Evolutionary conservation across 345 rosid genomes (phyloP).

Genomic region (Pugionium dolabratum): DNA sequence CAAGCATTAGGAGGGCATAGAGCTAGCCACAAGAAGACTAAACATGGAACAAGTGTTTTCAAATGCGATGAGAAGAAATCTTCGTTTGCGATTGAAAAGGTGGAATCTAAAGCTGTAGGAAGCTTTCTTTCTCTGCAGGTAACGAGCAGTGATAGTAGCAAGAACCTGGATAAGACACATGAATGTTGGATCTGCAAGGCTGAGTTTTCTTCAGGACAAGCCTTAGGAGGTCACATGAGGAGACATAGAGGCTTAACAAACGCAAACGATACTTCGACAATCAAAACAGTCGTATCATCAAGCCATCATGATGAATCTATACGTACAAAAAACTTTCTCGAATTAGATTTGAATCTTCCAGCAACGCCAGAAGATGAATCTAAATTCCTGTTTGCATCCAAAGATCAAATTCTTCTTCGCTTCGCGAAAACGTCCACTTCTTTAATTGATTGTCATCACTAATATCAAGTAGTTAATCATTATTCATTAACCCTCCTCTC

Average conservation of each 20-base stretch:
- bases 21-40: conserved; percentile 88
- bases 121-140: conserved; percentile 60
- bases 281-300: conserved; percentile 22
- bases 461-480: conserved; percentile 32
- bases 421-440: conserved; percentile 61
- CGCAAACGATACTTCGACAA: conserved; percentile 25
- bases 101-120: conserved; percentile 29
- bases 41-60: conserved; percentile 4
- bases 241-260: conserved; percentile 58
- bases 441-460: conserved; percentile 88
- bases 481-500: conserved; percentile 30
- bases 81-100: conserved; percentile 26
- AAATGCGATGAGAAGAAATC: conserved; percentile 41
- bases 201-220: conserved; percentile 87
- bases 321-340: conserved; percentile 41
- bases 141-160: conserved; percentile 26
- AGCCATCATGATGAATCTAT: conserved; percentile 40
- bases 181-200: conserved; percentile 85
- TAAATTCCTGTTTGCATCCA: conserved; percentile 48
- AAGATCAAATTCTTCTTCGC: conserved; percentile 53
- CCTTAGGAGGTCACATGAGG: conserved; percentile 97
- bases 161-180: conserved; percentile 50
- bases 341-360: conserved; percentile 87
- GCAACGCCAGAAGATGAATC: conserved; percentile 77
- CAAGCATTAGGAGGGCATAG: conserved; percentile 96